Evolutionary conservation across 2,329 filamentous ascomycete species (phyloP), one percentile per base, ranked within the genome.

Genomic region (Leptographium procerum): DNA sequence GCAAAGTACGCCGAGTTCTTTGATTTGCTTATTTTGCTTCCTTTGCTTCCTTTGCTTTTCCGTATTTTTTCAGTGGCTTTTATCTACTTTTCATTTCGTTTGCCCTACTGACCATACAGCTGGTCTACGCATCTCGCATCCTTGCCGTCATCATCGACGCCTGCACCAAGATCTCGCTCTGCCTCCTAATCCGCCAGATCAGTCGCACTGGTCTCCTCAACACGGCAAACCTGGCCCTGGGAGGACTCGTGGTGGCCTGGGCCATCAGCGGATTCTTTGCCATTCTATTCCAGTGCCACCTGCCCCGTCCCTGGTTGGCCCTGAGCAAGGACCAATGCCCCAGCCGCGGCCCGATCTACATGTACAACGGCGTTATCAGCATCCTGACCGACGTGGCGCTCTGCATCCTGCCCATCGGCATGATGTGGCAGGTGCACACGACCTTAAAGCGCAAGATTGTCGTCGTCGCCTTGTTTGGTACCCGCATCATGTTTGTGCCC

Each of bases 221-320:
- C 33, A 26, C 3, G 56, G 56, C 56, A 28, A 57, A 57, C 28
- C 1, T 19, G 10, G 36, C 14, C 2, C 36, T 57, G 22, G 56
- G 26, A 28, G 36, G 26, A n/a, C 2, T 57, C 28, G 28, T 53
- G 2, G 6, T 54, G 2, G 34, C 26, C 8, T 53, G 50, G 50
- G 36, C 48, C 8, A 85, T 82, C 62, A 60, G 31, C 51, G 55
- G 58, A 16, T 14, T 59, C 26, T 50, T 62, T 7, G 51, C 61
- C 2, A 13, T 24, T 16, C 3, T 57, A 2, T 52, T 62, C 47
- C 54, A 59, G 24, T 85, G 81, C 82, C 83, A 86, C 66, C 53
- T 61, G 28, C 60, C 59, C 4, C 26, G 14, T 24, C 56, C 60
- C 10, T 62, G 59, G 60, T 51, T 48, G n/a, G 50, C 61, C 10